phyloP scores from a whole-genome alignment of 139 green algal species.

The Chlamydomonas sp. region DNA sequence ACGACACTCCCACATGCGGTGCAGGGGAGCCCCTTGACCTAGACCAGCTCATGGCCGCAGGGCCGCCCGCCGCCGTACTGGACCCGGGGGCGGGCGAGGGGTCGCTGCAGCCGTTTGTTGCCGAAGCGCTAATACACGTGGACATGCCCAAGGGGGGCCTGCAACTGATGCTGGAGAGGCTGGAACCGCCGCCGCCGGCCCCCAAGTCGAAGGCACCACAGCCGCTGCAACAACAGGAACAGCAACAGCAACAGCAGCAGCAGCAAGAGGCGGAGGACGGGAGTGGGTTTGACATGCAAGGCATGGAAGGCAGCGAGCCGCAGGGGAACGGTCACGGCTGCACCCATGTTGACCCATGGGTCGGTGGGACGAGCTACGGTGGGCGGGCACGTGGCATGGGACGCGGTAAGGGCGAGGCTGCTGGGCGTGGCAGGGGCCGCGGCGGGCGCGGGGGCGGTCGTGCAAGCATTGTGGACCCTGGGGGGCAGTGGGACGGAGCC shows the following conservation, averaged over 20 bases:
- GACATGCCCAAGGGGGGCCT: conserved; percentile 47
- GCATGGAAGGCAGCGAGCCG: no score
- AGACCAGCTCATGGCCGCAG: not conserved
- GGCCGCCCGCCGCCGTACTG: not conserved
- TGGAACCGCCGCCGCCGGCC: not conserved
- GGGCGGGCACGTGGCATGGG: no score
- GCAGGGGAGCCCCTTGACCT: no score
- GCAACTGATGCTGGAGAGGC: conserved; percentile 44
- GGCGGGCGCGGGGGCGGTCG: not conserved
- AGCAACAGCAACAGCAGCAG: not conserved
- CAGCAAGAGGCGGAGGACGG: not conserved
- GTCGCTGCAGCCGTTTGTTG: conserved; percentile 12
- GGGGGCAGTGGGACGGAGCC: not conserved
- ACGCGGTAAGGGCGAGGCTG: no score
- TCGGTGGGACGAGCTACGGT: no score
- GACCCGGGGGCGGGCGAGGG: not conserved
- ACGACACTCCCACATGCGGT: no score
- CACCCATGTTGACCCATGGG: no score
- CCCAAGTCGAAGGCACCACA: not conserved
- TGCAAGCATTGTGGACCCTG: not conserved
- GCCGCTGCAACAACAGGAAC: not conserved
- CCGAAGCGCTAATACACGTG: conserved; percentile 40
- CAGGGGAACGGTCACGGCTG: no score
- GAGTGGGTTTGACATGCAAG: no score
- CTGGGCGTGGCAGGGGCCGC: not conserved